A percentile compares a stretch with the other conserved stretches of the same genome.
Evolutionary conservation across 495 filamentous ascomycete species (phyloP).

Genomic region (Penicillium soppii): DNA sequence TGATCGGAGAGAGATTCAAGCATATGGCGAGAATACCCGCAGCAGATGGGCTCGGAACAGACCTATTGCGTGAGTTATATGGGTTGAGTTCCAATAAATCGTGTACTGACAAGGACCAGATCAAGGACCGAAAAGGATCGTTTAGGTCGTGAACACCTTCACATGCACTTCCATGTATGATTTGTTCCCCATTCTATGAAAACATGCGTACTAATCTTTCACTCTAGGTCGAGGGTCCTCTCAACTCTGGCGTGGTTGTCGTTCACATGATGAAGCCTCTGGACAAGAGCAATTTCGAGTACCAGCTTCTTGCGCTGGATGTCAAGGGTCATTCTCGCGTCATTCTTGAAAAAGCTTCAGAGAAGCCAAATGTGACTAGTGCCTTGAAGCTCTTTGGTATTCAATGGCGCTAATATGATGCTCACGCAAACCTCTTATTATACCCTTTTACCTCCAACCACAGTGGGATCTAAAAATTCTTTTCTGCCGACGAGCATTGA

Average conservation of each 20-base stretch:
- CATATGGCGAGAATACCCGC: conserved; percentile 78
- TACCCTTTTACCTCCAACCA: background rate
- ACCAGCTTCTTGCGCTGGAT: conserved; percentile 79
- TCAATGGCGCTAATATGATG: conserved; percentile 44
- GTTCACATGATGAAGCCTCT: conserved; percentile 72
- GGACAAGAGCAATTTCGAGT: conserved; percentile 68
- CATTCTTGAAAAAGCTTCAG: conserved; percentile 47
- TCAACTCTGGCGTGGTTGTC: conserved; percentile 69
- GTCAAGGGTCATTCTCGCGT: conserved; percentile 57
- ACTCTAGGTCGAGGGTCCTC: conserved; percentile 74
- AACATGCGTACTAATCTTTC: conserved; percentile 6
- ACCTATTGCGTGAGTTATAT: conserved; percentile 69
- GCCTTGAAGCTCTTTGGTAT: conserved; percentile 52
- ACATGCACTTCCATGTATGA: conserved; percentile 82
- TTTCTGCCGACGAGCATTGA: background rate
- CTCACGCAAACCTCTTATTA: conserved; percentile 5
- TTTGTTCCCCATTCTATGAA: background rate
- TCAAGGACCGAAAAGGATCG: conserved; percentile 66
- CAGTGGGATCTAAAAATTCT: background rate
- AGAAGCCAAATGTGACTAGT: conserved; percentile 37
- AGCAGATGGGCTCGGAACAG: conserved; percentile 84
- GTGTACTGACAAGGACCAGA: conserved; percentile 33
- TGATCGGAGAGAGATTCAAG: conserved; percentile 68
- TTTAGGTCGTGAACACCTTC: conserved; percentile 75
- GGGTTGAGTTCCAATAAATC: background rate